These are phyloP conservation scores for Peronospora destructor DNA, from an alignment of 352 stramenopile genomes.

Conservation along the genomic window DNA sequence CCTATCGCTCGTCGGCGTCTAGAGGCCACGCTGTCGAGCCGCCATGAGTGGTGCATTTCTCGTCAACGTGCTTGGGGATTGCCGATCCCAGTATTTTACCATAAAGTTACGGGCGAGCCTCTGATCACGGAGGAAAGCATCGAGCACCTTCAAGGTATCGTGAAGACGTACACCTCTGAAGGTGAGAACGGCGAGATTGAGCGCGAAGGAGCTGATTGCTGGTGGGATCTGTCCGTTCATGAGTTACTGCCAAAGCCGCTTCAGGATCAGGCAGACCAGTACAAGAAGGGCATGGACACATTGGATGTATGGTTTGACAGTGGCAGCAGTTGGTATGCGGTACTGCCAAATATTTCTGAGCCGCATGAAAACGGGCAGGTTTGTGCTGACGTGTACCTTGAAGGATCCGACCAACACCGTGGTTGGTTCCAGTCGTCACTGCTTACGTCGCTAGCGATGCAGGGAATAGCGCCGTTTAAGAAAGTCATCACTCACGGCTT, in stretches of 20 bases:
- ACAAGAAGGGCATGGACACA: constrained; percentile 94
- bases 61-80: constrained; percentile 96
- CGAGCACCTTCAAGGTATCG: constrained; percentile 63
- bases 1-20: constrained; percentile 75
- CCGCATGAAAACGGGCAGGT: constrained; percentile 52
- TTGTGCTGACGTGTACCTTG: constrained; percentile 94
- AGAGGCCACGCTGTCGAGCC: constrained; percentile 78
- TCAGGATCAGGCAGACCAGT: constrained; percentile 78
- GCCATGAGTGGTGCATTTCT: constrained; percentile 98
- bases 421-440: constrained; percentile 99
- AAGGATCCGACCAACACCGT: constrained; percentile 95
- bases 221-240: constrained; percentile 87
- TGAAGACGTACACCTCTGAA: constrained; percentile 35
- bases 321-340: constrained; percentile 70
- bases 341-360: constrained; percentile 31
- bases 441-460: constrained; percentile 88
- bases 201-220: constrained; percentile 92
- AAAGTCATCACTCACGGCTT: constrained; percentile 98
- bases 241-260: constrained; percentile 62
- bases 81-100: constrained; percentile 98
- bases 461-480: constrained; percentile 89
- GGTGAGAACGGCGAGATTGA: constrained; percentile 28
- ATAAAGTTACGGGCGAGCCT: constrained; percentile 83
- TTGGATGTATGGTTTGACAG: constrained; percentile 99
- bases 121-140: constrained; percentile 91